Evolutionary conservation across 768 basidiomycete genomes (phyloP), one percentile per base, ranked within the genome.

Genomic region (Psilocybe tampanensis): DNA sequence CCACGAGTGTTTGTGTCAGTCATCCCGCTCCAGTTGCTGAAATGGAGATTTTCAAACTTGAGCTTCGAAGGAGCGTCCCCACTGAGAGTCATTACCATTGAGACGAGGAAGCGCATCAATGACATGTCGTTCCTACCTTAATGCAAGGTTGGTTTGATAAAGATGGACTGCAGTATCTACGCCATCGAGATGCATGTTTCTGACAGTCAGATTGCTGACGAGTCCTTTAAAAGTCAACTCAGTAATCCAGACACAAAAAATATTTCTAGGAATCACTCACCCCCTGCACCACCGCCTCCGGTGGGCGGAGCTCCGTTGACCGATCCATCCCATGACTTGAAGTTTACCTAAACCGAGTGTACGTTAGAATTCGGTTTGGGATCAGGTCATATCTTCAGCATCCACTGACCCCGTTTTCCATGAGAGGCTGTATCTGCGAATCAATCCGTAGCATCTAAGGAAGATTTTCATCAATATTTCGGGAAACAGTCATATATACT

Each of bases 271-370:
- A 29, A 29, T 29, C 15, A 55, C 72, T 26, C 53, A 80, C 82
- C 80, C 52, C 72, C 62, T 11, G 80, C 84, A 17, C 80, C 84
- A 12, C 84, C 83, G 7, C 84, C 84, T 6, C 80, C 81, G 23
- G 80, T 83, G 1, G 83, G 83, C 7, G 84, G 84, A 8, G 67
- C 66, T 2, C 84, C 83, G 56, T 81, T 76, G 11, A 80, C 74
- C 2, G 76, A 72, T 2, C 78, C 81, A 26, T 76, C 76, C 82
- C 82, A 85, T 0, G 81, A 77, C 67, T 85, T 84, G 67, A 84
- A 77, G 67, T 83, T 84, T 5, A 82, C 76, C 82, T 83, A 9
- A 29, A 29, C 29, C 29, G 29, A 56, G n/a, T 8, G 21, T 44
- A 19, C n/a, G n/a, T n/a, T n/a, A n/a, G n/a, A n/a, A n/a, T n/a